These are phyloP conservation scores for Jamesozyma rosinii DNA, from an alignment of 805 yeast species.

Conservation along the genomic window DNA sequence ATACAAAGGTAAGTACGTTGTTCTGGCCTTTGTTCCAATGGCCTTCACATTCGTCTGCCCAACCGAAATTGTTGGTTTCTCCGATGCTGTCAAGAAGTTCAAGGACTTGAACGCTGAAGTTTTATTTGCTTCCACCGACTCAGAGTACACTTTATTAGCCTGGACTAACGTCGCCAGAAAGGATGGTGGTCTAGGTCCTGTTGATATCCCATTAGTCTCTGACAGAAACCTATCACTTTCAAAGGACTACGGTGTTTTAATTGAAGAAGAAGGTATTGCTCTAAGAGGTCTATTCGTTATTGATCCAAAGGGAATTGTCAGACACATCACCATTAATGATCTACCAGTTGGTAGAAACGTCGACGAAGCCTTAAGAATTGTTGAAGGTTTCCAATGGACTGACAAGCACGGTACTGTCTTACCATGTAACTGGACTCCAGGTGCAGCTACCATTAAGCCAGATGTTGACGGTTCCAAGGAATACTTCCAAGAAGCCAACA, in stretches of 20 bases:
- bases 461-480: slow-evolving; percentile 68
- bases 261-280: slow-evolving; percentile 94
- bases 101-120: slow-evolving; percentile 78
- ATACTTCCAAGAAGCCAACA: slow-evolving; percentile 59
- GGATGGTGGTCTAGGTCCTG: slow-evolving; percentile 96
- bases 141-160: slow-evolving; percentile 92
- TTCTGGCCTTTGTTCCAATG: slow-evolving; percentile 93
- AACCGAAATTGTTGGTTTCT: slow-evolving; percentile 97
- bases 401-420: slow-evolving; percentile 99
- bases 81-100: slow-evolving; percentile 88
- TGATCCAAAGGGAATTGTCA: slow-evolving; percentile 87
- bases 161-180: slow-evolving; percentile 96
- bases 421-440: slow-evolving; percentile 99
- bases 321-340: slow-evolving; percentile 97
- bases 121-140: slow-evolving; percentile 94
- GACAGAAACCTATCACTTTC: slow-evolving; percentile 95
- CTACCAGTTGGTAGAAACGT: slow-evolving; percentile 98
- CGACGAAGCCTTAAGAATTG: slow-evolving; percentile 91
- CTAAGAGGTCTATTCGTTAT: slow-evolving; percentile 96
- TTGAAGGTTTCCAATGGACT: slow-evolving; percentile 99
- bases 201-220: slow-evolving; percentile 87
- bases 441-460: slow-evolving; percentile 85
- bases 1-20: slow-evolving; percentile 96
- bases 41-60: slow-evolving; percentile 99
- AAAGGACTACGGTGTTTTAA: slow-evolving; percentile 92